Base-by-base conservation (phyloP, 495 filamentous ascomycete species). In the Penicillium riverlandense region DNA sequence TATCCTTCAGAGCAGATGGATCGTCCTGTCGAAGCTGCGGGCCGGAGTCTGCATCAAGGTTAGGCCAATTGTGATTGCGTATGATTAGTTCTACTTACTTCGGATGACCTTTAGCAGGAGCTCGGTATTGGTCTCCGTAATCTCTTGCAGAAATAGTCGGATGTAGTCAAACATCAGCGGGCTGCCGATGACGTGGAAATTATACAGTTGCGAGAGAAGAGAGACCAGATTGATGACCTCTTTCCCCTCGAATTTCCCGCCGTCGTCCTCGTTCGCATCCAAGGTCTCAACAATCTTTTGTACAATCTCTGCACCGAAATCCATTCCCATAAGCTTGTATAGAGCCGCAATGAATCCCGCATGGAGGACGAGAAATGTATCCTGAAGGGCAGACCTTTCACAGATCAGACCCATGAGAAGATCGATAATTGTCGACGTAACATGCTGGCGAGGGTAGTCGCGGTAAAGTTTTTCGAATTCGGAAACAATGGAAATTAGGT, bases 71-170 rank as follows among this genome's bases (percentile, higher is more conserved):
- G 15, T 7, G n/a, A 7, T 15, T 16, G 16, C 13, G 0, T 12
- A 10, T 7, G 14, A 3, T 11, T 13, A 12, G 7, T 5, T 11
- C 10, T 29, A 61, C 68, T 34, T 62, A 80, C 83, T 84, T 45
- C 84, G 82, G 40, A 95, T 82, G 37, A 96, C 74, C 48, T 88
- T 84, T 9, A 98, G 75, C 16, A 98, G 74, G 2, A 97, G 71
- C 59, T 98, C 94, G 0, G 90, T 90, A 57, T 95, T 95, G n/a
- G 82, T 65, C 59, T 97, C 92, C 0, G 85, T 88, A 11, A 96
- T 74, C 1, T 84, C 75, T 15, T 67, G 61, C 11, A 97, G 62
- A 40, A 92, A 90, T 4, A 86, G 53, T 16, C 84, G 83, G 50
- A 96, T 79, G 49, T 90, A 95, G 57, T 96, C 92, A 55, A 94